A percentile compares a stretch with the other conserved stretches of the same genome.
Evolutionary conservation across 257 asterid species (phyloP).

Genomic region (Ligustrum vulgare): DNA sequence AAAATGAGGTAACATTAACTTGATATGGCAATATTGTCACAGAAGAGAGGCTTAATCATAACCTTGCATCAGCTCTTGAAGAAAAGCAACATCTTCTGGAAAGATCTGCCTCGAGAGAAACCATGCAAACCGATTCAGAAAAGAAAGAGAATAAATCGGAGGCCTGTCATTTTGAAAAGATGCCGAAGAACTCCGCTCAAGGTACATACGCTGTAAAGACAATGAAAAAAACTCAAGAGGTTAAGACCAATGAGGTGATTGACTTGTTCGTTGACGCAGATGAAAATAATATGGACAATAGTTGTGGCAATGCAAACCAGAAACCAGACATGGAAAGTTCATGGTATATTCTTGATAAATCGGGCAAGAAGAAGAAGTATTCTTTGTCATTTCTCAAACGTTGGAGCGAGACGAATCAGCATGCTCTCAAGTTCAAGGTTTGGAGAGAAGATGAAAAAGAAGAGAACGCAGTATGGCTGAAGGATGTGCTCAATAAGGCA

Average conservation of each 20-base stretch:
- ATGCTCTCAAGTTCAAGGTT: too few species aligned
- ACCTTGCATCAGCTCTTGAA: conserved; percentile 17
- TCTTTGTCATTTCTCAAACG: too few species aligned
- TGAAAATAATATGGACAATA: conserved; percentile 9
- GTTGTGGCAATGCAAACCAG: too few species aligned
- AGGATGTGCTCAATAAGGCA: conserved; percentile 32
- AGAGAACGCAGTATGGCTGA: too few species aligned
- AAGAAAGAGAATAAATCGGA: neutral
- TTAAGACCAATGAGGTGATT: conserved; percentile 5
- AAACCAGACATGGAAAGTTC: too few species aligned
- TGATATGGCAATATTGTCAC: conserved; percentile 18
- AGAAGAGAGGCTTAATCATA: conserved; percentile 26
- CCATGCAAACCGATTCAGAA: neutral
- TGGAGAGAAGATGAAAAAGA: too few species aligned
- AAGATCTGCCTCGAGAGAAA: neutral
- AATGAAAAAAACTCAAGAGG: too few species aligned
- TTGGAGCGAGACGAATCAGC: too few species aligned
- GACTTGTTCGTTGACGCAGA: conserved; percentile 28
- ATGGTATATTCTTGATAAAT: too few species aligned
- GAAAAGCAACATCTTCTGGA: conserved; percentile 8
- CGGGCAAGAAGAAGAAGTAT: too few species aligned
- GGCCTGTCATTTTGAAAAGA: neutral
- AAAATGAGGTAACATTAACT: neutral
- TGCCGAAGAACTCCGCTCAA: too few species aligned
- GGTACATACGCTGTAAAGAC: too few species aligned